Evolutionary conservation across 1,284 basidiomycete genomes (phyloP), one percentile per base, ranked within the genome.

Genomic region (Ustilago crameri): DNA sequence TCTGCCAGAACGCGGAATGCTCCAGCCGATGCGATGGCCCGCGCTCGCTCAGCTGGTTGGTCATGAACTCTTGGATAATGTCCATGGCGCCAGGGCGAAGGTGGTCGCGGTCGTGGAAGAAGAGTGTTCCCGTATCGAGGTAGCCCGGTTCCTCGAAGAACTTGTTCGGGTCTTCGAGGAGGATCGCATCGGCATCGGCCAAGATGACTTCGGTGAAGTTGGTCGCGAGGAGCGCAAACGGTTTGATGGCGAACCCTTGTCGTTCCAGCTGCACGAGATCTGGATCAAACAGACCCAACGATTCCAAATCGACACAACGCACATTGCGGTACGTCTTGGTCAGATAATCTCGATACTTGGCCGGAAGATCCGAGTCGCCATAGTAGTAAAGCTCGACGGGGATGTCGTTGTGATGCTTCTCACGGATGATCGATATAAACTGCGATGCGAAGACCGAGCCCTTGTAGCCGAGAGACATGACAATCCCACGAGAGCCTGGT

Each of bases 121-220:
- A 74, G 37, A 74, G 61, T 26, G 72, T 74, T 5, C 72, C 72
- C 12, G 68, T 67, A n/a, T 74, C 67, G 18, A 69, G 43, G 59
- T 71, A 74, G 18, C 67, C 72, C 12, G 51, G 43, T 26, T 70
- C 68, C 32, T 72, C 63, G 18, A 72, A 74, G 62, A 74, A 72
- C 24, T 49, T 40, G 22, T 67, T 56, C 9, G 72, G 72, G 35
- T 65, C 38, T 23, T 62, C 58, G 43, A 74, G 63, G 50, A 74
- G 18, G 51, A 74, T 63, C 10, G 67, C 67, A 34, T 74, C 72
- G 5, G 67, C 68, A 58, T 74, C 72, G 26, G 67, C 68, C 3
- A 74, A 55, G 23, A 74, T 74, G n/a, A 71, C 72, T 30, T 74
- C 67, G 17, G 67, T 70, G 34, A 74, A 74, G 51, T 74, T 71